These are phyloP conservation scores for Fonsecaea pedrosoi DNA, from an alignment of 2,329 filamentous ascomycete species.

Conservation along the genomic window DNA sequence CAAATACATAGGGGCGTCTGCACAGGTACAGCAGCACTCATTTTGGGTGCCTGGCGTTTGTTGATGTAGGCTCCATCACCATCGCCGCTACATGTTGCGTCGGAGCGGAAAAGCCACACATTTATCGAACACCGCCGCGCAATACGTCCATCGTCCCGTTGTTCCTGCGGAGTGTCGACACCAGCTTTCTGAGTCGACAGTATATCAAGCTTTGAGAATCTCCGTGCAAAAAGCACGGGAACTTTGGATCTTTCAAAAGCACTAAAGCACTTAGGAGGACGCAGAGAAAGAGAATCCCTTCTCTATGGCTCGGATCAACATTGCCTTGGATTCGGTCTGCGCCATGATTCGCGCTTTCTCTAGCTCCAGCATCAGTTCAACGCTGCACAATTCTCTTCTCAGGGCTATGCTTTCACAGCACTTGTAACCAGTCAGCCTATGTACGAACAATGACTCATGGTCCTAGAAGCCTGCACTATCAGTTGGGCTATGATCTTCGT, in stretches of 20 bases:
- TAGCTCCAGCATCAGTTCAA: not conserved
- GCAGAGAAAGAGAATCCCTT: not conserved
- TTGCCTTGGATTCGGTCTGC: conserved; percentile 3
- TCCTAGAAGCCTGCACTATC: too few species aligned
- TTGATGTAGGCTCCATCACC: conserved; percentile 59
- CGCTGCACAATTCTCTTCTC: not conserved
- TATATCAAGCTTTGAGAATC: not conserved
- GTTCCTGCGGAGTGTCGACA: not conserved
- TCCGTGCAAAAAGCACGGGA: not conserved
- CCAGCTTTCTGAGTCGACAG: not conserved
- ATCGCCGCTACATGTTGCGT: not conserved
- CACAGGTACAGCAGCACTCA: conserved; percentile 69
- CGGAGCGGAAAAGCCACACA: not conserved
- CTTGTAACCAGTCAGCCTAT: not conserved
- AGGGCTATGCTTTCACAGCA: not conserved
- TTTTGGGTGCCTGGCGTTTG: conserved; percentile 71
- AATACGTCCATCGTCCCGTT: not conserved
- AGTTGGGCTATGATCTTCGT: too few species aligned
- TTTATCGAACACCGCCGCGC: not conserved
- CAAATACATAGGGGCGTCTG: conserved; percentile 62
- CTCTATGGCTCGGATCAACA: not conserved
- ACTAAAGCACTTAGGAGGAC: not conserved
- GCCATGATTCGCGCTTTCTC: not conserved
- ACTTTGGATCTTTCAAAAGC: not conserved
- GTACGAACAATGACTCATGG: not conserved